These are phyloP conservation scores for Podila epicladia DNA, from an alignment of 192 early-diverging fungal genomes.

Conservation along the genomic window DNA sequence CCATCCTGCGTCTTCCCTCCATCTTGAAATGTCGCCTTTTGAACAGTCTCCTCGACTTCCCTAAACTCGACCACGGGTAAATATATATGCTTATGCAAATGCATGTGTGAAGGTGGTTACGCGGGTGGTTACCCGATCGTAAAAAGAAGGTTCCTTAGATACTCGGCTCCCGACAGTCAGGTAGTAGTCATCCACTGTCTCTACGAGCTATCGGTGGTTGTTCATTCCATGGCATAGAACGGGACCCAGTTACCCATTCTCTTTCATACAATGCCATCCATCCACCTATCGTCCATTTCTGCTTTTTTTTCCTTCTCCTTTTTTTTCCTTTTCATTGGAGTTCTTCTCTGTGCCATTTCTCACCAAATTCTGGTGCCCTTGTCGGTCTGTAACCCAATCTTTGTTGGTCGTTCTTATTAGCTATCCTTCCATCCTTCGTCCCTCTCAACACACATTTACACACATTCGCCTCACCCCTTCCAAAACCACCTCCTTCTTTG, in stretches of 20 bases:
- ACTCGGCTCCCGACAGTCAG: too few relatives aligned
- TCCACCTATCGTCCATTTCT: neutral
- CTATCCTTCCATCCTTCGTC: too few relatives aligned
- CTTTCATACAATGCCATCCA: neutral
- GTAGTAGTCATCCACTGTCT: neutral
- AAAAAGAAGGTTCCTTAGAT: too few relatives aligned
- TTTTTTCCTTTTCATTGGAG: neutral
- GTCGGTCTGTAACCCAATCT: conserved; percentile 27
- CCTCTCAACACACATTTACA: too few relatives aligned
- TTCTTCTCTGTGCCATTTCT: neutral
- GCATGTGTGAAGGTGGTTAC: too few relatives aligned
- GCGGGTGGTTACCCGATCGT: too few relatives aligned
- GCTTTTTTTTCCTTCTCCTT: neutral
- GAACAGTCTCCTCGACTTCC: too few relatives aligned
- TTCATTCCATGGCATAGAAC: neutral
- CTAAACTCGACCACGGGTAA: too few relatives aligned
- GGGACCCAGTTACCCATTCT: neutral
- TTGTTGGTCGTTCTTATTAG: neutral
- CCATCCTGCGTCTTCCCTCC: neutral
- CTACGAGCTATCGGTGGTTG: neutral
- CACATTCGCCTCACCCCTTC: neutral
- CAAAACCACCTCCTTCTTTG: neutral
- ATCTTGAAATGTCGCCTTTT: too few relatives aligned
- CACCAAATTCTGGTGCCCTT: conserved; percentile 17
- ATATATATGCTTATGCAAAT: too few relatives aligned